These are phyloP conservation scores for Chalciporus pseudorubinellus DNA, from an alignment of 768 basidiomycete species.

Conservation along the genomic window DNA sequence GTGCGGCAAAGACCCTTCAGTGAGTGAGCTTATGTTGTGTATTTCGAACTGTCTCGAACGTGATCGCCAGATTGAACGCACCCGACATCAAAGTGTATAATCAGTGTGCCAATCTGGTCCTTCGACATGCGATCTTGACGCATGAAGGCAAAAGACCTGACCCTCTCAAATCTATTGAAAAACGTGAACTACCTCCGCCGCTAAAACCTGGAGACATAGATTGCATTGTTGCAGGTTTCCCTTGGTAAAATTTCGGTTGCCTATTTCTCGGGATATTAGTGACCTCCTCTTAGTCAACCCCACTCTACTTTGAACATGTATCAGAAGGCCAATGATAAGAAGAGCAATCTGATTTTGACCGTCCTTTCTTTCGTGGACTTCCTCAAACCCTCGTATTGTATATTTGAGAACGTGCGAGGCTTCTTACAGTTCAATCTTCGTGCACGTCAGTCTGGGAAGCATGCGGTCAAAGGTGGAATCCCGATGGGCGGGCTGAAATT, in stretches of 20 bases:
- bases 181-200: conserved; percentile 41
- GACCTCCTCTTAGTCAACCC: conserved; percentile 53
- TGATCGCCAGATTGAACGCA: conserved; percentile 43
- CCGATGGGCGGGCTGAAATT: conserved; percentile 76
- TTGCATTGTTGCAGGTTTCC: conserved; percentile 68
- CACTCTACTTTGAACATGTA: conserved; percentile 75
- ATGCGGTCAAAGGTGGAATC: conserved; percentile 61
- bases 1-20: conserved; percentile 66
- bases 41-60: neutral
- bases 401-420: conserved; percentile 50
- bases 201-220: conserved; percentile 56
- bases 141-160: conserved; percentile 42
- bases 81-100: conserved; percentile 57
- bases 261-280: neutral
- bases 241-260: conserved; percentile 49
- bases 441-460: conserved; percentile 33
- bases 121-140: conserved; percentile 55
- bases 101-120: conserved; percentile 65
- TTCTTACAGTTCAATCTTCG: conserved; percentile 42
- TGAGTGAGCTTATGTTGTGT: conserved; percentile 29
- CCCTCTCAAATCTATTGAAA: conserved; percentile 39
- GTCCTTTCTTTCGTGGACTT: conserved; percentile 45
- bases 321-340: conserved; percentile 61
- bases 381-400: conserved; percentile 39
- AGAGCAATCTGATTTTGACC: conserved; percentile 68